A percentile compares a stretch with the other conserved stretches of the same genome.
phyloP scores from a whole-genome alignment of 257 asterid genomes.

The Verbena officinalis region DNA sequence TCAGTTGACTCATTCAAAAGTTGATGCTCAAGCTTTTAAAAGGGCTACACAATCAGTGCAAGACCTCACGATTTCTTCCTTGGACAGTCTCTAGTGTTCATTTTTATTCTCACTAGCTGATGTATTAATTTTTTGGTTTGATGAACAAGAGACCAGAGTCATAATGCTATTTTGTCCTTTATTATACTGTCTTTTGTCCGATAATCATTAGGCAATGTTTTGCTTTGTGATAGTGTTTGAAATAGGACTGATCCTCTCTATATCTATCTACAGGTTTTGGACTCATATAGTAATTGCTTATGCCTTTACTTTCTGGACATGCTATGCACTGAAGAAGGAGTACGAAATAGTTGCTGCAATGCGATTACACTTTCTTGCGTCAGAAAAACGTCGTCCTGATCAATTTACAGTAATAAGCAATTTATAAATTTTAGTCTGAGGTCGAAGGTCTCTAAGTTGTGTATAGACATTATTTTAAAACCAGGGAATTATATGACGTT shows the following conservation, averaged over 20 bases:
- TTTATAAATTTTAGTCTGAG: slow-evolving; percentile 22
- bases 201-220: slow-evolving; percentile 6
- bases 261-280: slow-evolving; percentile 73
- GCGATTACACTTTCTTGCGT: slow-evolving; percentile 92
- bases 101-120: not conserved
- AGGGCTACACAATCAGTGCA: not conserved
- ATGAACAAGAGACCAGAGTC: not conserved
- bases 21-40: not conserved
- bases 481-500: slow-evolving; percentile 1
- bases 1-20: not conserved
- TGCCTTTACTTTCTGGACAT: slow-evolving; percentile 86
- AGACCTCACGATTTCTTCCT: not conserved
- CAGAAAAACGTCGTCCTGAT: slow-evolving; percentile 90
- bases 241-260: slow-evolving; percentile 21
- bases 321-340: slow-evolving; percentile 75
- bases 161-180: not conserved
- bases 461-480: not conserved
- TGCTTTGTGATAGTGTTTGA: slow-evolving; percentile 20
- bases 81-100: not conserved
- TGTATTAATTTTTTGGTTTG: not conserved
- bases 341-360: slow-evolving; percentile 66
- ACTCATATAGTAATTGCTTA: slow-evolving; percentile 88
- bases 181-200: not conserved
- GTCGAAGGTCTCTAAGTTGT: slow-evolving; percentile 3
- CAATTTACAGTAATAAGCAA: slow-evolving; percentile 72